These are phyloP conservation scores for Bipolaris victoriae DNA, from an alignment of 2,329 filamentous ascomycete genomes.

Conservation along the genomic window DNA sequence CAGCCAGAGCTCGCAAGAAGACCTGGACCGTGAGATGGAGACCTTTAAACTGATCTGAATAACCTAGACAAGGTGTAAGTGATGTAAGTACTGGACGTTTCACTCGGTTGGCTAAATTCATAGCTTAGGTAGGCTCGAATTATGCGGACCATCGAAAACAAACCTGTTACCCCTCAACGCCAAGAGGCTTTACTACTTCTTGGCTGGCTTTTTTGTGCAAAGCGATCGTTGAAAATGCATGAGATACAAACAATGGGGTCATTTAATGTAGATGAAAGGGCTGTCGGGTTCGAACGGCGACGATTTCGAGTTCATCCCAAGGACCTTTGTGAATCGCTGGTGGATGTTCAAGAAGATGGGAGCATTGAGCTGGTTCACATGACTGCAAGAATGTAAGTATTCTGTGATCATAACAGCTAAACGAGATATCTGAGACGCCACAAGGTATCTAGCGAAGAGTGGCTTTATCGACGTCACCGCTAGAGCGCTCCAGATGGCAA, in stretches of 20 bases:
- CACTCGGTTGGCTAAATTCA: background rate
- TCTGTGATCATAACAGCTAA: constrained; percentile 30
- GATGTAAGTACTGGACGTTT: background rate
- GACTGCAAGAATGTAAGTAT: constrained; percentile 34
- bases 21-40: constrained; percentile 25
- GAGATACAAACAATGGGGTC: constrained; percentile 51
- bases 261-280: constrained; percentile 35
- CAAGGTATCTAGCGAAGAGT: constrained; percentile 18
- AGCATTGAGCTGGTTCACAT: constrained; percentile 50
- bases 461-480: constrained; percentile 4
- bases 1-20: constrained; percentile 23
- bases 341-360: constrained; percentile 41
- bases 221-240: constrained; percentile 50
- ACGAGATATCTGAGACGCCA: background rate
- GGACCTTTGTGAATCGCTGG: constrained; percentile 49
- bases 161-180: background rate
- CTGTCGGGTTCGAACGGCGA: constrained; percentile 36
- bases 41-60: constrained; percentile 16
- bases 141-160: constrained; percentile 13
- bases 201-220: constrained; percentile 51
- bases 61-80: constrained; percentile 18
- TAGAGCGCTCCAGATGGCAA: constrained; percentile 19
- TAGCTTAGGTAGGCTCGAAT: constrained; percentile 22
- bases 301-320: constrained; percentile 36
- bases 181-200: constrained; percentile 44